Percentiles rank a stretch among this genome's conserved stretches.
Evolutionary conservation across 805 yeast species (phyloP).

Genomic region (Nakazawaea ernobii): DNA sequence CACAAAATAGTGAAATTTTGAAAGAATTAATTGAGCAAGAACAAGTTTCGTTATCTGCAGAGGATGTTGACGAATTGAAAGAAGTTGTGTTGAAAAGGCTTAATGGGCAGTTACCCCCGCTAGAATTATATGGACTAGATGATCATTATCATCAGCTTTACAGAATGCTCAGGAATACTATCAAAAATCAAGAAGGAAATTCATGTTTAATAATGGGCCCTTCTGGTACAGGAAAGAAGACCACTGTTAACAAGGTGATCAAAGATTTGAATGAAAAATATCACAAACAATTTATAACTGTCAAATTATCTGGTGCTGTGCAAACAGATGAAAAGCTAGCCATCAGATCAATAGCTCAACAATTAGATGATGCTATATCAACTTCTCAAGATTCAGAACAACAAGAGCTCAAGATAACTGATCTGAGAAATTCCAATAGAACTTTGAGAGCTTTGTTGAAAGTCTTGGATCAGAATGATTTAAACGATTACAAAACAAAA

Average conservation of each 20-base stretch:
- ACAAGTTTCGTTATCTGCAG: not conserved
- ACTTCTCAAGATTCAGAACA: slow-evolving; percentile 6
- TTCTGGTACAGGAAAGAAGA: slow-evolving; percentile 69
- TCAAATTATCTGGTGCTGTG: slow-evolving; percentile 62
- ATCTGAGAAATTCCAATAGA: slow-evolving; percentile 7
- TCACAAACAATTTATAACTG: slow-evolving; percentile 50
- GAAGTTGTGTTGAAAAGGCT: not conserved
- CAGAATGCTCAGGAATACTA: slow-evolving; percentile 55
- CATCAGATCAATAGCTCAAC: slow-evolving; percentile 79
- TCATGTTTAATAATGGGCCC: slow-evolving; percentile 81
- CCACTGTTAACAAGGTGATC: slow-evolving; percentile 55
- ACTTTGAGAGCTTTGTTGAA: slow-evolving; percentile 15
- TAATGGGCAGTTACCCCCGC: not conserved
- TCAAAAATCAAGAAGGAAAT: slow-evolving; percentile 68
- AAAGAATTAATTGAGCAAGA: not conserved
- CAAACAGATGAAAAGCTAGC: slow-evolving; percentile 77
- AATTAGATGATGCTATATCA: slow-evolving; percentile 46
- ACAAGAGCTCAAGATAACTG: slow-evolving; percentile 12
- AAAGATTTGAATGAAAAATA: slow-evolving; percentile 33
- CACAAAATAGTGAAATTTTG: not conserved
- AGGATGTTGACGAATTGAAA: slow-evolving; percentile 1
- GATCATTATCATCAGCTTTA: slow-evolving; percentile 45
- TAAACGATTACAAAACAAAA: slow-evolving; percentile 22
- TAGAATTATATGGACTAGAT: slow-evolving; percentile 28
- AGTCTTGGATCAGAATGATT: slow-evolving; percentile 20